Conservation (phyloP, 495 filamentous ascomycete species). For the Achaetomiella virescens region DNA sequence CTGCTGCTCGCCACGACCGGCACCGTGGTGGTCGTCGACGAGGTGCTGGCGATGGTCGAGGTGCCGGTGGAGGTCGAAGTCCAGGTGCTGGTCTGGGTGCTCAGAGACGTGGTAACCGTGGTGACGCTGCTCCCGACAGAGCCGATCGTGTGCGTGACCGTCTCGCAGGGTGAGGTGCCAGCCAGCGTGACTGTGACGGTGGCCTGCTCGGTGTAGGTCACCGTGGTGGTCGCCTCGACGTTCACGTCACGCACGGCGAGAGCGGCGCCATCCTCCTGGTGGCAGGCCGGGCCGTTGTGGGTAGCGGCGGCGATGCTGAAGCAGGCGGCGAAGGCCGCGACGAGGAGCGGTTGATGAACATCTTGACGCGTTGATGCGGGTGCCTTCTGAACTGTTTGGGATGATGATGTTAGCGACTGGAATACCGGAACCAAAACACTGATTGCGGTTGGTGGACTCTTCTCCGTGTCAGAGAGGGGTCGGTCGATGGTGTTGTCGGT, state of each 20-base stretch:
- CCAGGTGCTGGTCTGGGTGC: constrained; percentile 6
- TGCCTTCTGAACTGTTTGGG: not conserved
- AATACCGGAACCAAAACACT: not conserved
- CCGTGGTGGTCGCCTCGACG: not conserved
- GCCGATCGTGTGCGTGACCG: not conserved
- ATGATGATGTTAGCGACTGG: not conserved
- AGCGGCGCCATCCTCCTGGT: not conserved
- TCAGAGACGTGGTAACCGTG: not conserved
- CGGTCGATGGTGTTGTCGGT: no score
- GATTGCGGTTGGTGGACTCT: no score
- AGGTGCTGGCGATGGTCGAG: not conserved
- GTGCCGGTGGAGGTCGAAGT: not conserved
- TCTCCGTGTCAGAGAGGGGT: no score
- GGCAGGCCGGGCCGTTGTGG: not conserved
- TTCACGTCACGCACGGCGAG: not conserved
- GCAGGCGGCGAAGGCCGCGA: not conserved
- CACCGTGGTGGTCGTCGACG: not conserved
- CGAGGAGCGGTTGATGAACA: not conserved
- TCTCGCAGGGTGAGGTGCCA: not conserved
- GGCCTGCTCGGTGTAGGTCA: constrained; percentile 5
- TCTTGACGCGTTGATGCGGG: not conserved
- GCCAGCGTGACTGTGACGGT: not conserved
- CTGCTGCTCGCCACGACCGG: not conserved
- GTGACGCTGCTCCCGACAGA: not conserved
- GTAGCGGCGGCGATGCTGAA: not conserved